These are phyloP conservation scores for Alloteropsis semialata DNA, from an alignment of 176 grass and related monocot genomes.

Conservation along the genomic window DNA sequence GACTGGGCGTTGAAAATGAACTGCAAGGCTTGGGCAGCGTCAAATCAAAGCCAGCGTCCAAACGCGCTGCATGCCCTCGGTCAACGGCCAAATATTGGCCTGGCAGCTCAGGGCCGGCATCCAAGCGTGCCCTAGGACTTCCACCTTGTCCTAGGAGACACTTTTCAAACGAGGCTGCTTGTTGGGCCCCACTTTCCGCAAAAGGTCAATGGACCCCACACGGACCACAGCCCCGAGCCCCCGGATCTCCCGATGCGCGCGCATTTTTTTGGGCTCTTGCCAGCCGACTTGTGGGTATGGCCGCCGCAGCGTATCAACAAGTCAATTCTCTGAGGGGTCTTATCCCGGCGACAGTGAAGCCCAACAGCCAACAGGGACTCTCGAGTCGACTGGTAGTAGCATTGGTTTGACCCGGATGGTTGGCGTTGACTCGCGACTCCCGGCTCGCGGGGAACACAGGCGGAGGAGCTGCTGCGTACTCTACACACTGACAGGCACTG, in stretches of 20 bases:
- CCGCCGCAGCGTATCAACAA: neutral
- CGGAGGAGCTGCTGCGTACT: neutral
- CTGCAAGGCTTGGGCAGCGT: too few species aligned
- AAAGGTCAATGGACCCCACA: neutral
- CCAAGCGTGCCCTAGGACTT: too few species aligned
- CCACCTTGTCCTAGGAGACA: neutral
- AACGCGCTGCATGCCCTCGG: too few species aligned
- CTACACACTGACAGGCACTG: neutral
- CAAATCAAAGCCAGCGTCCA: too few species aligned
- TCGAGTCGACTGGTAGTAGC: neutral
- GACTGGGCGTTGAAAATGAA: too few species aligned
- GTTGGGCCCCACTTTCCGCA: neutral
- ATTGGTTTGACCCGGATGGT: neutral
- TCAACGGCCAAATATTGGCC: too few species aligned
- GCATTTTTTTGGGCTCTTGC: neutral
- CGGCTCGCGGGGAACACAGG: neutral
- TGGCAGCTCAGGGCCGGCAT: too few species aligned
- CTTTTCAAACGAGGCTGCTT: constrained; percentile 5
- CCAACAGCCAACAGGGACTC: too few species aligned
- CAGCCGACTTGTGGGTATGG: neutral
- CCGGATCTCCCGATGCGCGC: too few species aligned
- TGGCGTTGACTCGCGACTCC: neutral
- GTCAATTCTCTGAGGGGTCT: neutral
- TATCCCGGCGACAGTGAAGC: neutral
- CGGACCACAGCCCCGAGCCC: neutral